A percentile compares a stretch with the other conserved stretches of the same genome.
Conservation (phyloP, 345 rosid genomes). For the Euphorbia pulcherrima region DNA sequence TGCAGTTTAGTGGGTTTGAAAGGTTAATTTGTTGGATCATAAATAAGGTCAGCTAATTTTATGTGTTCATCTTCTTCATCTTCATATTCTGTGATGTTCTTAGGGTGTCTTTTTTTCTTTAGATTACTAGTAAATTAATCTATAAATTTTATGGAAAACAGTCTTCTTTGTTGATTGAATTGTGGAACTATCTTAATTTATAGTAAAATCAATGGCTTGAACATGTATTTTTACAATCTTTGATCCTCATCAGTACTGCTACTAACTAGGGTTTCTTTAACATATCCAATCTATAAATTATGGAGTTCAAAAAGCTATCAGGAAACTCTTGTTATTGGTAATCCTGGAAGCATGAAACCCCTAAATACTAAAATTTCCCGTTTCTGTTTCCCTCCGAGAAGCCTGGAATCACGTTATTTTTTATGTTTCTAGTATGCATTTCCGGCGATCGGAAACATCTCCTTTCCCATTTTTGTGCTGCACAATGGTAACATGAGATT, state of each 20-base stretch:
- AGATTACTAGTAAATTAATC: constrained; percentile 3
- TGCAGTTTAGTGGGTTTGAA: neutral
- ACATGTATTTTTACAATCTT: neutral
- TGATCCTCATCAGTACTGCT: neutral
- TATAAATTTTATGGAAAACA: constrained; percentile 21
- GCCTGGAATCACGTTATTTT: no score
- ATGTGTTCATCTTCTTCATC: constrained; percentile 8
- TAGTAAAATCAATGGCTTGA: constrained; percentile 19
- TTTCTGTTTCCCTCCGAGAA: no score
- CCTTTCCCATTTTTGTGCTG: no score
- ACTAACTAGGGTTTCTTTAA: constrained; percentile 22
- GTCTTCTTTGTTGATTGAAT: constrained; percentile 23
- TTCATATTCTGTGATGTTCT: constrained; percentile 10
- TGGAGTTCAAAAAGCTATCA: no score
- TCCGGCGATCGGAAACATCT: no score
- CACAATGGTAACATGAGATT: constrained; percentile 4
- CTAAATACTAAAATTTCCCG: no score
- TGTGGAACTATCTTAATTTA: constrained; percentile 17
- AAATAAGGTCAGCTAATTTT: constrained; percentile 24
- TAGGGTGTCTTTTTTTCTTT: constrained; percentile 14
- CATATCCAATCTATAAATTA: no score
- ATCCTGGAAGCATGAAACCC: no score
- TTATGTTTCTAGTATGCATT: no score
- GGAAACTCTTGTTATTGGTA: no score
- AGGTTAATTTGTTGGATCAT: neutral